phyloP scores from a whole-genome alignment of 2,329 filamentous ascomycete species.

The Podosphaera leucotricha region DNA sequence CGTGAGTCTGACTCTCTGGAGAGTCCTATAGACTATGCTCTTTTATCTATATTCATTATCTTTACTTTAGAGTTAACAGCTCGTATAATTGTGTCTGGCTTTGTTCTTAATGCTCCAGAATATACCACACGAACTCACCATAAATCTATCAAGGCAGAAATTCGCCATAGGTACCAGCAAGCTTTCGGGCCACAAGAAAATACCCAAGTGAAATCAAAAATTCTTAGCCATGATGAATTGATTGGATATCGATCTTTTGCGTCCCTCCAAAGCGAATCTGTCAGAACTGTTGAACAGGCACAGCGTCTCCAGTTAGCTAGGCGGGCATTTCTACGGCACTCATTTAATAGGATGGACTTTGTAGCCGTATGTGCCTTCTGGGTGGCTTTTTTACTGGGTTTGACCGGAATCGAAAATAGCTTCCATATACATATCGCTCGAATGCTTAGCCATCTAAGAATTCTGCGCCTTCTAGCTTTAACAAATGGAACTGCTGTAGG shows the following conservation, averaged over 20 bases:
- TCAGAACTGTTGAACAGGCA: slow-evolving; percentile 46
- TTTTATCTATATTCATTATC: slow-evolving; percentile 63
- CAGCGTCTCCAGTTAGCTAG: slow-evolving; percentile 70
- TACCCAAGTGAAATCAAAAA: slow-evolving; percentile 9
- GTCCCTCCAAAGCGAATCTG: slow-evolving; percentile 35
- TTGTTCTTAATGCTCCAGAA: slow-evolving; percentile 71
- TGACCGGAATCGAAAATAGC: slow-evolving; percentile 42
- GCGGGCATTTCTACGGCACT: slow-evolving; percentile 78
- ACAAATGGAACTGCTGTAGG: slow-evolving; percentile 80
- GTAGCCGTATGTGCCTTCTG: slow-evolving; percentile 87
- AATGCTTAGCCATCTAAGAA: slow-evolving; percentile 89
- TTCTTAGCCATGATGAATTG: slow-evolving; percentile 8
- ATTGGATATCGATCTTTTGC: slow-evolving; percentile 20
- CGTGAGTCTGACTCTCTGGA: slow-evolving; percentile 42
- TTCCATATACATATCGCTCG: slow-evolving; percentile 73
- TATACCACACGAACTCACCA: slow-evolving; percentile 77
- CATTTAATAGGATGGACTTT: slow-evolving; percentile 89
- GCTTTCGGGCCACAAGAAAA: slow-evolving; percentile 67
- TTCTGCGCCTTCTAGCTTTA: slow-evolving; percentile 69
- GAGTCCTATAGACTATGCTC: slow-evolving; percentile 21
- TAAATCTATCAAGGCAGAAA: slow-evolving; percentile 46
- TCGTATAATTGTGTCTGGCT: slow-evolving; percentile 77
- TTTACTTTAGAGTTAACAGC: slow-evolving; percentile 72
- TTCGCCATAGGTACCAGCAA: slow-evolving; percentile 51
- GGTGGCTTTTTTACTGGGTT: slow-evolving; percentile 58